A percentile compares a stretch with the other conserved stretches of the same genome.
phyloP scores from a whole-genome alignment of 2,329 filamentous ascomycete species.

The Aspergillus floridensis region DNA sequence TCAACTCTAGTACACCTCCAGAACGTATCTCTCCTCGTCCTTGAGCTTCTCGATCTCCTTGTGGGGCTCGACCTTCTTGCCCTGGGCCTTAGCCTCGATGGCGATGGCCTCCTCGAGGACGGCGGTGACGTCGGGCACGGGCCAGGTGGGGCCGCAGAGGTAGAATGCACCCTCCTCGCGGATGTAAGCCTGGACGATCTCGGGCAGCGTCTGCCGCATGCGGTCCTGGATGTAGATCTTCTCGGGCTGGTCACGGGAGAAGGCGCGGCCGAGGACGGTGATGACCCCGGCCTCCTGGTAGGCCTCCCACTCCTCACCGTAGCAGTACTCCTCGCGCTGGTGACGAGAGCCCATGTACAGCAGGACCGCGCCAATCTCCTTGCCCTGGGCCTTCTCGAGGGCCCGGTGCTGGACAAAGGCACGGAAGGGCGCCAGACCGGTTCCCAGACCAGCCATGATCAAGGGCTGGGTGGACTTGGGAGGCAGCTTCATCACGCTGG shows the following conservation, averaged over 20 bases:
- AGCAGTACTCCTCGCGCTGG: slow-evolving; percentile 97
- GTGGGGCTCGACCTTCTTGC: slow-evolving; percentile 76
- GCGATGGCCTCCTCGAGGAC: slow-evolving; percentile 92
- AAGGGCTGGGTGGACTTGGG: slow-evolving; percentile 81
- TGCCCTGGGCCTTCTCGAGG: slow-evolving; percentile 95
- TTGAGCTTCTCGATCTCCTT: slow-evolving; percentile 98
- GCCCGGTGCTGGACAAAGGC: slow-evolving; percentile 98
- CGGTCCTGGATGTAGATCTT: slow-evolving; percentile 99
- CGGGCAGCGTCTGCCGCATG: slow-evolving; percentile 81
- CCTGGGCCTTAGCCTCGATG: slow-evolving; percentile 63
- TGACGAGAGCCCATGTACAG: slow-evolving; percentile 96
- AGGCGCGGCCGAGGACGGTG: slow-evolving; percentile 87
- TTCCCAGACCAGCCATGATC: slow-evolving; percentile 99
- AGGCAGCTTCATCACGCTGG: slow-evolving; percentile 98
- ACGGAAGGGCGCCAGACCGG: slow-evolving; percentile 96
- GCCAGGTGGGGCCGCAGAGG: slow-evolving; percentile 96
- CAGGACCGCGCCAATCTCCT: slow-evolving; percentile 88
- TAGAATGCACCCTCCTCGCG: slow-evolving; percentile 90
- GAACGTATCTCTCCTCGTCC: slow-evolving; percentile 88
- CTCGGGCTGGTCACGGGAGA: slow-evolving; percentile 92
- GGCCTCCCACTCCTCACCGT: slow-evolving; percentile 98
- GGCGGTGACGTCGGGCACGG: slow-evolving; percentile 91
- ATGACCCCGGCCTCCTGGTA: slow-evolving; percentile 95
- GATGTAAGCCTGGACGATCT: slow-evolving; percentile 84
- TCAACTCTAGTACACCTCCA: slow-evolving; percentile 83